These are phyloP conservation scores for Colletotrichum godetiae DNA, from an alignment of 2,329 filamentous ascomycete genomes.

Conservation along the genomic window DNA sequence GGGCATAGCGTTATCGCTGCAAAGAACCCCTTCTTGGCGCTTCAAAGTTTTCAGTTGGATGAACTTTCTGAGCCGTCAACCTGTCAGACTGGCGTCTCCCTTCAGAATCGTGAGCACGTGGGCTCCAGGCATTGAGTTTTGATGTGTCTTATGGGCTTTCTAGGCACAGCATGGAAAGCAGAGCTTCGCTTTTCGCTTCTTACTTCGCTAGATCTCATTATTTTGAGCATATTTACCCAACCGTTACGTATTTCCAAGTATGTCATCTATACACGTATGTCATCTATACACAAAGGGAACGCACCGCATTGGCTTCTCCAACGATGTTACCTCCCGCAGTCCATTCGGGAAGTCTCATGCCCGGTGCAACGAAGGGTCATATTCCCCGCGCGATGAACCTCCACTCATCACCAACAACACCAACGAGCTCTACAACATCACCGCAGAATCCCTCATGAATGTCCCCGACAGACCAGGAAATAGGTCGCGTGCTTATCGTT, in stretches of 20 bases:
- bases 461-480: background rate
- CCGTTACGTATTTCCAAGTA: background rate
- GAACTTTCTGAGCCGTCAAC: background rate
- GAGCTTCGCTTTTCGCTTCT: background rate
- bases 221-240: background rate
- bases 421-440: background rate
- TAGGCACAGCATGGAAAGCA: background rate
- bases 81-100: no score
- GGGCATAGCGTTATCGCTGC: conserved; percentile 13
- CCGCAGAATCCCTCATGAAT: no score
- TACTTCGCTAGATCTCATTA: background rate
- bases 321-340: background rate
- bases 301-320: background rate
- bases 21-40: conserved; percentile 4
- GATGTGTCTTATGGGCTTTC: background rate
- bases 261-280: background rate
- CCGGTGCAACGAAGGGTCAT: background rate
- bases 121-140: background rate
- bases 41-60: background rate
- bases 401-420: background rate
- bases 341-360: background rate
- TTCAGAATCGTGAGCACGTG: background rate
- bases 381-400: background rate
- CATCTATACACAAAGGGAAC: no score
- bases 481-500: conserved; percentile 29